Evolutionary conservation across 169 alveolate genomes (phyloP).

Genomic region (Condylostoma magnum): DNA sequence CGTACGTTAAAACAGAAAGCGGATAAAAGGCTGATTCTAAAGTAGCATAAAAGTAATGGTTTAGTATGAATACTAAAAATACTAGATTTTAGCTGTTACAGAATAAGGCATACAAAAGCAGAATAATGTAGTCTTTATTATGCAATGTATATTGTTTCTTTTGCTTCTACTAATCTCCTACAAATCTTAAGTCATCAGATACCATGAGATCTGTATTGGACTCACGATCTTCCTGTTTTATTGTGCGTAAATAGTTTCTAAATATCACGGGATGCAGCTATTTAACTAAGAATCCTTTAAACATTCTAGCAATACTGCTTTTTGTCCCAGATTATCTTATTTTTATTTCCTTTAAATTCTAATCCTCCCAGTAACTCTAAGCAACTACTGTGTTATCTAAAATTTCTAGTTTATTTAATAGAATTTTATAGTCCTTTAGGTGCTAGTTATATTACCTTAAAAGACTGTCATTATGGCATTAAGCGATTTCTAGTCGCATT

Average conservation of each 20-base stretch:
- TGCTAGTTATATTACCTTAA: too few relatives aligned
- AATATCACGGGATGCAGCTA: not conserved
- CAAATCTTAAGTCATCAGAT: not conserved
- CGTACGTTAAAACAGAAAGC: constrained; percentile 12
- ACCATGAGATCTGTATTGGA: not conserved
- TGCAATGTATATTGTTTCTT: not conserved
- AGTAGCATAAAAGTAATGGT: constrained; percentile 22
- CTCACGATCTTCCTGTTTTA: not conserved
- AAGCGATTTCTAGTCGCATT: too few relatives aligned
- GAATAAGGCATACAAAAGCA: not conserved
- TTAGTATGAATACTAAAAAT: not conserved
- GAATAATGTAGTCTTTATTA: not conserved
- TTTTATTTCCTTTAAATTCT: too few relatives aligned
- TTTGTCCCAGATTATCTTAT: too few relatives aligned
- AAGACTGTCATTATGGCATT: too few relatives aligned
- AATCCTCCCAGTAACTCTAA: too few relatives aligned
- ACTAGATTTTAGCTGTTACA: not conserved
- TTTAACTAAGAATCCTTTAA: not conserved
- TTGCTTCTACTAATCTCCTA: not conserved
- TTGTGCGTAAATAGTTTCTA: not conserved
- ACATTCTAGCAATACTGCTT: too few relatives aligned
- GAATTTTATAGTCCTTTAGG: too few relatives aligned
- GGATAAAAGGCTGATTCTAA: constrained; percentile 14
- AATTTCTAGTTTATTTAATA: too few relatives aligned
- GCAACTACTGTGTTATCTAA: too few relatives aligned